These are phyloP conservation scores for Grosmannia huntii DNA, from an alignment of 2,329 filamentous ascomycete species.

Conservation along the genomic window DNA sequence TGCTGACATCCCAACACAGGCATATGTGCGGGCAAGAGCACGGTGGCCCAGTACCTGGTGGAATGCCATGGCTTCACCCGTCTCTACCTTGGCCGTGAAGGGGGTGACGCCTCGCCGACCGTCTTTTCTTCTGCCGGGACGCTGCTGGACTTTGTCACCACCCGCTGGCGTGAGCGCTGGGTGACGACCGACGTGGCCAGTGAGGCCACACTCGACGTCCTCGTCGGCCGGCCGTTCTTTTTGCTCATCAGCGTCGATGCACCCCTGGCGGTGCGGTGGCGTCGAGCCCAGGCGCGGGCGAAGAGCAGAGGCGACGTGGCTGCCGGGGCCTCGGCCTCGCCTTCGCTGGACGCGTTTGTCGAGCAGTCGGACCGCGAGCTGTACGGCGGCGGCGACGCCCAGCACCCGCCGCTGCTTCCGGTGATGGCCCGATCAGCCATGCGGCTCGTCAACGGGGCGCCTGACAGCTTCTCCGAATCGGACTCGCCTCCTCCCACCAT, in stretches of 20 bases:
- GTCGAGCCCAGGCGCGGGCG: constrained; percentile 46
- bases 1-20: constrained; percentile 34
- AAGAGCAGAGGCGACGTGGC: constrained; percentile 4
- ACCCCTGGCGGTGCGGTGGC: constrained; percentile 72
- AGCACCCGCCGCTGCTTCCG: constrained; percentile 49
- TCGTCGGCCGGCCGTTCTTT: constrained; percentile 79
- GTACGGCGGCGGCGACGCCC: constrained; percentile 40
- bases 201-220: constrained; percentile 58
- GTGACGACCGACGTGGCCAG: constrained; percentile 75
- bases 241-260: constrained; percentile 85
- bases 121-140: constrained; percentile 46
- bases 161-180: constrained; percentile 70
- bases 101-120: not conserved
- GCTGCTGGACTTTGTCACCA: constrained; percentile 74
- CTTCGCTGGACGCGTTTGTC: constrained; percentile 41
- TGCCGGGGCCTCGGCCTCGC: constrained; percentile 7
- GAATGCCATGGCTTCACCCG: constrained; percentile 71
- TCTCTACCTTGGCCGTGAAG: constrained; percentile 40
- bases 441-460: constrained; percentile 64
- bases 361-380: constrained; percentile 57
- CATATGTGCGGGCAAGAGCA: constrained; percentile 86
- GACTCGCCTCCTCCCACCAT: not conserved
- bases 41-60: constrained; percentile 77
- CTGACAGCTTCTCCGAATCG: not conserved
- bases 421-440: constrained; percentile 73